A percentile compares a stretch with the other conserved stretches of the same genome.
Evolutionary conservation across 495 filamentous ascomycete genomes (phyloP).

Genomic region (Neurospora sublineolata): DNA sequence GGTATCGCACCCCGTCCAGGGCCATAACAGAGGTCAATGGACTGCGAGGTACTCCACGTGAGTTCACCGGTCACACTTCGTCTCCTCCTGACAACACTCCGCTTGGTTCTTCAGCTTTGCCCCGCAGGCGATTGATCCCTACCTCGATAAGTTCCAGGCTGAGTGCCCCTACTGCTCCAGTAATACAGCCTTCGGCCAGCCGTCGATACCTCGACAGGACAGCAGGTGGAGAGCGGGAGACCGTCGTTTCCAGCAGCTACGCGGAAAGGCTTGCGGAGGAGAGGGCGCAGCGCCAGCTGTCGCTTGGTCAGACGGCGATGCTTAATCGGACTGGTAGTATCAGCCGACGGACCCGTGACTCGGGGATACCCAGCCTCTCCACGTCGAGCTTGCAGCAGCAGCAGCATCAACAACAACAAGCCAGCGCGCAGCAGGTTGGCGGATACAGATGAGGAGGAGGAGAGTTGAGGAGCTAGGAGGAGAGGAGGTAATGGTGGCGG

Average conservation of each 20-base stretch:
- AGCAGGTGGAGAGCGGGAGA: constrained; percentile 26
- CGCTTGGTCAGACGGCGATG: constrained; percentile 26
- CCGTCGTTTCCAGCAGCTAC: constrained; percentile 12
- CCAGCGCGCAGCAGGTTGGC: neutral
- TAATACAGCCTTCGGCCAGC: constrained; percentile 14
- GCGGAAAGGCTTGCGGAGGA: constrained; percentile 32
- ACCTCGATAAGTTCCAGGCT: constrained; percentile 28
- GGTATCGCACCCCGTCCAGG: constrained; percentile 43
- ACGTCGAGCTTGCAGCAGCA: neutral
- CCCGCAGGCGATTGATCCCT: constrained; percentile 29
- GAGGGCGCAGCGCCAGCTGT: constrained; percentile 28
- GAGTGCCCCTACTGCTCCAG: constrained; percentile 12
- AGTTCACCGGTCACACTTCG: constrained; percentile 17
- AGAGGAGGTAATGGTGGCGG: neutral
- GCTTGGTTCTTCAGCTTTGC: constrained; percentile 29
- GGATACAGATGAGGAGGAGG: neutral
- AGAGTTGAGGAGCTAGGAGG: neutral
- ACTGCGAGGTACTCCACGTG: constrained; percentile 19
- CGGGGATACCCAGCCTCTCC: constrained; percentile 18
- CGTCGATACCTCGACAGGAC: constrained; percentile 39
- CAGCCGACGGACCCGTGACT: constrained; percentile 28
- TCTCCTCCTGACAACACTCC: constrained; percentile 19
- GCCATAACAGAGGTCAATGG: constrained; percentile 46
- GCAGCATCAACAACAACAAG: neutral
- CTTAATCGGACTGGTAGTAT: constrained; percentile 32